These are phyloP conservation scores for Triticum dicoccoides DNA, from an alignment of 176 grass and related monocot genomes.

Conservation along the genomic window DNA sequence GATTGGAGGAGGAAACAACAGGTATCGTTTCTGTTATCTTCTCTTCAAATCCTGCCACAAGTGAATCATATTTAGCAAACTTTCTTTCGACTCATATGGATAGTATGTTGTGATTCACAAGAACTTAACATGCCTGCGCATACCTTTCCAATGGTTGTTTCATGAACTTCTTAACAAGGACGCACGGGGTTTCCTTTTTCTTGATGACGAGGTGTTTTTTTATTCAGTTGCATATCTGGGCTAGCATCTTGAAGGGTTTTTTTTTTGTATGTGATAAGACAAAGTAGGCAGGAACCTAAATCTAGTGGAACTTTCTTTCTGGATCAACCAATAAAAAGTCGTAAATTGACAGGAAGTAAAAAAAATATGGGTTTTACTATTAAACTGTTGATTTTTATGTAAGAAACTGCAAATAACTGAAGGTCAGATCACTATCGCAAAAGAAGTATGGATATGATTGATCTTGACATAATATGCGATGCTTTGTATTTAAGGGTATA, in stretches of 20 bases:
- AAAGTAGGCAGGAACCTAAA: neutral
- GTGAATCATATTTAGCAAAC: neutral
- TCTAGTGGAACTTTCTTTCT: neutral
- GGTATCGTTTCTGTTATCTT: conserved; percentile 41
- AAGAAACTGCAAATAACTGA: neutral
- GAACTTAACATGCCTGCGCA: neutral
- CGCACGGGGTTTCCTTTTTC: conserved; percentile 1
- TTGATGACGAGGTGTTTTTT: neutral
- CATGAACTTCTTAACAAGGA: neutral
- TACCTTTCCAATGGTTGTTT: conserved; percentile 3
- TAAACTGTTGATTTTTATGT: neutral
- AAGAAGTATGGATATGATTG: neutral
- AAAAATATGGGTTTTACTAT: neutral
- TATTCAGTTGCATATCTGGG: neutral
- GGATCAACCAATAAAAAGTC: neutral
- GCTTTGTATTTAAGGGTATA: neutral
- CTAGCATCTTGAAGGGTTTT: neutral
- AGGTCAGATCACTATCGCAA: neutral
- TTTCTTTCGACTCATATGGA: conserved; percentile 12
- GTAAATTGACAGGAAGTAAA: neutral
- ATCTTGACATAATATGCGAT: neutral
- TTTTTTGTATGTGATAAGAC: neutral
- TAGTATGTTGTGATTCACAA: neutral
- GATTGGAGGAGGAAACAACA: conserved; percentile 91
- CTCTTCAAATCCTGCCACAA: neutral